Evolutionary conservation across 2,329 filamentous ascomycete genomes (phyloP).

Genomic region (Anisogramma anomala): DNA sequence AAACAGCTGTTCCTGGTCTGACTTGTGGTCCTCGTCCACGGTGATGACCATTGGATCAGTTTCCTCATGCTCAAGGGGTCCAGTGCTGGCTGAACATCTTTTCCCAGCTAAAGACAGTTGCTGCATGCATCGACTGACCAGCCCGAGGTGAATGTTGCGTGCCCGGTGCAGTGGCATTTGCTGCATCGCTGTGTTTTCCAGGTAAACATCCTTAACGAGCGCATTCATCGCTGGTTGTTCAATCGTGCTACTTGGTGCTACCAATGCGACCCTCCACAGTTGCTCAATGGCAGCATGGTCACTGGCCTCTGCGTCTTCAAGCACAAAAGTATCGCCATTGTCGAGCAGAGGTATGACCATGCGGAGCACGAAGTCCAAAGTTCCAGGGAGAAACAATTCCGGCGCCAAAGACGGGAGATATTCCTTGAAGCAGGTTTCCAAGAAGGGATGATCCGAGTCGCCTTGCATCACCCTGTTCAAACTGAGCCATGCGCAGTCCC

Average conservation of each 20-base stretch:
- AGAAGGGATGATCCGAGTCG: slow-evolving; percentile 42
- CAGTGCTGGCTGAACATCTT: slow-evolving; percentile 32
- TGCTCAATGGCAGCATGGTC: slow-evolving; percentile 51
- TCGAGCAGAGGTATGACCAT: slow-evolving; percentile 37
- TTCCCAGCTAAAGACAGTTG: slow-evolving; percentile 55
- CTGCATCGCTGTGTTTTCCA: slow-evolving; percentile 43
- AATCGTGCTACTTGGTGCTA: slow-evolving; percentile 51
- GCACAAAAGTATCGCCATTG: slow-evolving; percentile 30
- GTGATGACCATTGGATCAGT: slow-evolving; percentile 43
- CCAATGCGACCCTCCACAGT: slow-evolving; percentile 74
- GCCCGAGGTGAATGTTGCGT: slow-evolving; percentile 50
- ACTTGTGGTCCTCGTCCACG: slow-evolving; percentile 26
- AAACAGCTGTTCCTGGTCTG: slow-evolving; percentile 50
- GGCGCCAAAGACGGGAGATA: slow-evolving; percentile 48
- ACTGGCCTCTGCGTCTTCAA: slow-evolving; percentile 37
- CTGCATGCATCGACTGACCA: slow-evolving; percentile 62
- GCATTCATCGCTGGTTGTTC: slow-evolving; percentile 57
- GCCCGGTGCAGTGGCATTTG: slow-evolving; percentile 38
- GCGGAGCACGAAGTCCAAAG: slow-evolving; percentile 51
- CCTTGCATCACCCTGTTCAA: slow-evolving; percentile 39
- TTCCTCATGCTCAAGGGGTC: slow-evolving; percentile 29
- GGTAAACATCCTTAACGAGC: slow-evolving; percentile 60
- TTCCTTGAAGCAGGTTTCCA: slow-evolving; percentile 39
- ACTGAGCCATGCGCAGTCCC: slow-evolving; percentile 58
- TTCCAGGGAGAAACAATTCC: slow-evolving; percentile 46